Evolutionary conservation across 2,329 filamentous ascomycete species (phyloP).

Genomic region (Penicillium sp.): DNA sequence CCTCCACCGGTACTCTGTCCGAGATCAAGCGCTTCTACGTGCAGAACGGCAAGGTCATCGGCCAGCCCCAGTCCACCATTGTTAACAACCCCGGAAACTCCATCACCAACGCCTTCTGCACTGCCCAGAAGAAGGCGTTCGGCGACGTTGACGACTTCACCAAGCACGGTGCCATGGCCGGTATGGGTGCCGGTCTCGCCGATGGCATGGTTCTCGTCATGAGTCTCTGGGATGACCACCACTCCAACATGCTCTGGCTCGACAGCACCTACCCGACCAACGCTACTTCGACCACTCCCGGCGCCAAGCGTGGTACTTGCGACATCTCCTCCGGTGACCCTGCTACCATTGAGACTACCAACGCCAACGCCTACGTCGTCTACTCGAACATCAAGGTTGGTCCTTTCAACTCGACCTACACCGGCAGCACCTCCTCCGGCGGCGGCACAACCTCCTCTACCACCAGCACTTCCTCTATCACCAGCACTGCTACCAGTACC

Average conservation of each 20-base stretch:
- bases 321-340: slow-evolving; percentile 57
- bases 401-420: slow-evolving; percentile 58
- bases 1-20: slow-evolving; percentile 57
- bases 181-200: slow-evolving; percentile 59
- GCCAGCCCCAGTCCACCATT: slow-evolving; percentile 56
- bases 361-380: slow-evolving; percentile 55
- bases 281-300: slow-evolving; percentile 48
- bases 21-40: slow-evolving; percentile 69
- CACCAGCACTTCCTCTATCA: slow-evolving; percentile 16
- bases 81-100: slow-evolving; percentile 55
- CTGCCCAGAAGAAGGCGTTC: slow-evolving; percentile 59
- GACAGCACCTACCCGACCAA: slow-evolving; percentile 66
- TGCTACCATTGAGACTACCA: slow-evolving; percentile 51
- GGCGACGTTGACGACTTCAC: slow-evolving; percentile 59
- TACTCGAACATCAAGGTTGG: slow-evolving; percentile 66
- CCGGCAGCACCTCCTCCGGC: slow-evolving; percentile 5
- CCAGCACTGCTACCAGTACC: slow-evolving; percentile 12
- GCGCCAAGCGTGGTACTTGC: slow-evolving; percentile 60
- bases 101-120: slow-evolving; percentile 63
- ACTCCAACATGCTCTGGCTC: slow-evolving; percentile 73
- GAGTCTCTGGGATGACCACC: slow-evolving; percentile 66
- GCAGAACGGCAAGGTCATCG: slow-evolving; percentile 63
- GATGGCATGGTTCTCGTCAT: slow-evolving; percentile 68
- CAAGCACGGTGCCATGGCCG: slow-evolving; percentile 58
- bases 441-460: slow-evolving; percentile 10